Conservation (phyloP, 2,329 filamentous ascomycete species). For the Zopfia rhizophila region DNA sequence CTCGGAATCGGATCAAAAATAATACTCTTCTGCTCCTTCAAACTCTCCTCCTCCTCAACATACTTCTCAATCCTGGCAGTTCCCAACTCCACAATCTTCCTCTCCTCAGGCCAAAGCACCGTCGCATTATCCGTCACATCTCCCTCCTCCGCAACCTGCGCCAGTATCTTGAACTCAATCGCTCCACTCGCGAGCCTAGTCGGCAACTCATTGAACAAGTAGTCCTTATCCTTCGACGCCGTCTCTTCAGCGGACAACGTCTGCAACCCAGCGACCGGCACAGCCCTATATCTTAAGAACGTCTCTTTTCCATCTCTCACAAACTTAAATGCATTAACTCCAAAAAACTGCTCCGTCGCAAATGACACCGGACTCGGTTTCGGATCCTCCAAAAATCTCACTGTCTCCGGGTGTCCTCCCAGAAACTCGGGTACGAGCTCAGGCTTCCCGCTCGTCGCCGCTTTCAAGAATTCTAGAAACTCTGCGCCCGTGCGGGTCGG, state of each 20-base stretch:
- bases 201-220: conserved; percentile 62
- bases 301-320: conserved; percentile 55
- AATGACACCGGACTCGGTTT: conserved; percentile 64
- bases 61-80: conserved; percentile 57
- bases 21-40: conserved; percentile 60
- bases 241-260: conserved; percentile 53
- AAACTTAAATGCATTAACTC: conserved; percentile 63
- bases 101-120: conserved; percentile 64
- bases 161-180: conserved; percentile 60
- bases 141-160: conserved; percentile 61
- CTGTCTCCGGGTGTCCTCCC: conserved; percentile 57
- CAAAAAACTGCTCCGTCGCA: conserved; percentile 60
- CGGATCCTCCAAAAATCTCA: conserved; percentile 59
- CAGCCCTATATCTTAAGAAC: conserved; percentile 61
- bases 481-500: conserved; percentile 63
- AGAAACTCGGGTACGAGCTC: conserved; percentile 56
- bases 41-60: conserved; percentile 53
- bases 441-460: conserved; percentile 48
- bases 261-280: conserved; percentile 57
- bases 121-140: conserved; percentile 62
- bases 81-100: conserved; percentile 63
- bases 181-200: conserved; percentile 49
- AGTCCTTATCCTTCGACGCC: conserved; percentile 53
- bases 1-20: conserved; percentile 70
- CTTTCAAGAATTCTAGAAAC: conserved; percentile 62